These are phyloP conservation scores for Ceratorhiza oryzae-sativae DNA, from an alignment of 1,284 basidiomycete species.

Conservation along the genomic window DNA sequence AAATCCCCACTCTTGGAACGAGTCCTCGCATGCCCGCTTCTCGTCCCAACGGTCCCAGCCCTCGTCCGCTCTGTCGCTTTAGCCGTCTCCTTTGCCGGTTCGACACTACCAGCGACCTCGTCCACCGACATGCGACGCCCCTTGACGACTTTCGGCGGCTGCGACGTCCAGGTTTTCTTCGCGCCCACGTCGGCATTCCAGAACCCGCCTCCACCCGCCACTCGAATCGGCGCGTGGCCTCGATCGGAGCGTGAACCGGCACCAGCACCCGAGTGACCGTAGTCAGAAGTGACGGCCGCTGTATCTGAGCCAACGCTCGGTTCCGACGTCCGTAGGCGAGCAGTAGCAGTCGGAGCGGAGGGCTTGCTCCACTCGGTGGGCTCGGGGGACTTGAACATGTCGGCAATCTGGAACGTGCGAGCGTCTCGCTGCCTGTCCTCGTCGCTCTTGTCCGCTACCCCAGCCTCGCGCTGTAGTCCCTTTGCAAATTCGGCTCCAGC, in stretches of 20 bases:
- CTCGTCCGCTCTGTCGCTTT: slow-evolving; percentile 10
- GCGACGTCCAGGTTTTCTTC: not conserved
- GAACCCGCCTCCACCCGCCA: slow-evolving; percentile 19
- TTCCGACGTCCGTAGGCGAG: not conserved
- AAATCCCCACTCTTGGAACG: slow-evolving; percentile 35
- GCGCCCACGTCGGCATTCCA: slow-evolving; percentile 11
- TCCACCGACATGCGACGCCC: slow-evolving; percentile 22
- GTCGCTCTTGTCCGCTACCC: not conserved
- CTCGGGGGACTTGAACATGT: slow-evolving; percentile 19
- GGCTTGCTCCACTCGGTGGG: not conserved
- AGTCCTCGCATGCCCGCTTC: slow-evolving; percentile 18
- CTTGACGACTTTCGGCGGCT: not conserved
- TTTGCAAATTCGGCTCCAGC: not conserved
- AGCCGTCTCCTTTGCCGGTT: not conserved
- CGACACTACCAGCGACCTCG: not conserved
- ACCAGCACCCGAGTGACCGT: not conserved
- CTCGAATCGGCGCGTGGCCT: slow-evolving; percentile 27
- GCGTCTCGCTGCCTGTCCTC: slow-evolving; percentile 1
- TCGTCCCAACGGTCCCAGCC: slow-evolving; percentile 20
- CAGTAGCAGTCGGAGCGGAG: slow-evolving; percentile 1
- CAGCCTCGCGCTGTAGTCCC: not conserved
- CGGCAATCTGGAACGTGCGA: slow-evolving; percentile 13
- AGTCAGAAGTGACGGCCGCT: not conserved
- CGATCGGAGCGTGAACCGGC: slow-evolving; percentile 2
- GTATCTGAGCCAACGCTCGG: not conserved